Evolutionary conservation across 257 asterid species (phyloP).

Genomic region (Fraxinus anomala): DNA sequence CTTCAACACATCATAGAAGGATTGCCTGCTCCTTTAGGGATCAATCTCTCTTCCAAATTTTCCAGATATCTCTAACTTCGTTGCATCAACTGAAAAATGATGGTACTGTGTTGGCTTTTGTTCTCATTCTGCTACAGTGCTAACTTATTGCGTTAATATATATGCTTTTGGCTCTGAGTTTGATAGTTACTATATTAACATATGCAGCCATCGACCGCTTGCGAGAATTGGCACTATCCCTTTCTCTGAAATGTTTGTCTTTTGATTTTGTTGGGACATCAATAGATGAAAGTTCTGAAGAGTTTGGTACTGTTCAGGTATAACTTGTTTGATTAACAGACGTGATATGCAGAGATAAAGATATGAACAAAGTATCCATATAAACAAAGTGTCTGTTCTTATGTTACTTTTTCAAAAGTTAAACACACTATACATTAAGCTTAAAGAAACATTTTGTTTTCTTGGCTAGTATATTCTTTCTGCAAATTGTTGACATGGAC

Average conservation of each 20-base stretch:
- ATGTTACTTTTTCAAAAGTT: background rate
- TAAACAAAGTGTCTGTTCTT: background rate
- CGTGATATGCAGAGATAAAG: background rate
- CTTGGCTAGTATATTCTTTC: conserved; percentile 15
- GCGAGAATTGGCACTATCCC: conserved; percentile 86
- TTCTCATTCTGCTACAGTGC: conserved; percentile 17
- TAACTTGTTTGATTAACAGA: conserved; percentile 4
- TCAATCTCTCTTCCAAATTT: conserved; percentile 81
- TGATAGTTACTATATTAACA: conserved; percentile 14
- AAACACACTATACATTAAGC: background rate
- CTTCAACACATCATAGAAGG: conserved; percentile 94
- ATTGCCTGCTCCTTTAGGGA: conserved; percentile 94
- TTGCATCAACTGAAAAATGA: conserved; percentile 83
- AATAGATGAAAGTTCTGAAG: conserved; percentile 96
- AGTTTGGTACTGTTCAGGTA: conserved; percentile 97
- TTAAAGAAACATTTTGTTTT: background rate
- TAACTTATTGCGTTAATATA: background rate
- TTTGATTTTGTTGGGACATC: conserved; percentile 97
- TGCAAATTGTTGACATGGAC: conserved; percentile 23
- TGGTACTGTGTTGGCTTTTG: conserved; percentile 47
- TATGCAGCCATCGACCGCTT: conserved; percentile 68
- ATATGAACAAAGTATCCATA: background rate
- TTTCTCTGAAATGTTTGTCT: conserved; percentile 85
- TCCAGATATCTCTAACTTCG: conserved; percentile 91
- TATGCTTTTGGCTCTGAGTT: conserved; percentile 20